These are phyloP conservation scores for Pyrus pyrifolia DNA, from an alignment of 306 rosid species.

Conservation along the genomic window DNA sequence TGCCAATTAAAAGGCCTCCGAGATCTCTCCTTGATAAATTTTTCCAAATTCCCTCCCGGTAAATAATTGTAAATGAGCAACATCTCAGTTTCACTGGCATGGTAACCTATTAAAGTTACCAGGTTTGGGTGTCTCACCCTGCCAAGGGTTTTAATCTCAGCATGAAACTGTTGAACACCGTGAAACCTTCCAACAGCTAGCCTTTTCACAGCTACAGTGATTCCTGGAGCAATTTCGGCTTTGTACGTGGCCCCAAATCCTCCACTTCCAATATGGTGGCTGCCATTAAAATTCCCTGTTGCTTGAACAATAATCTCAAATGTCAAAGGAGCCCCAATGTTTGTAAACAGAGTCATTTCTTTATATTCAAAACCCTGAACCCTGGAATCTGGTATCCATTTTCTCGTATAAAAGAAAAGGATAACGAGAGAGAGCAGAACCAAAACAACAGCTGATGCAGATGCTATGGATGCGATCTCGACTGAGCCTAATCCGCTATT, in stretches of 20 bases:
- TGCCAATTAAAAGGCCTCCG: slow-evolving; percentile 22
- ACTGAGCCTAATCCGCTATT: slow-evolving; percentile 18
- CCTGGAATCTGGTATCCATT: slow-evolving; percentile 34
- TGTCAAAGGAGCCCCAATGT: slow-evolving; percentile 23
- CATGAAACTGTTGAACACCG: slow-evolving; percentile 29
- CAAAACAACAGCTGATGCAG: slow-evolving; percentile 25
- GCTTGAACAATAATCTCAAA: slow-evolving; percentile 29
- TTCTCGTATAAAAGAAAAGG: slow-evolving; percentile 33
- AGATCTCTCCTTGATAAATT: slow-evolving; percentile 26
- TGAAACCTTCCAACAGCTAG: slow-evolving; percentile 32
- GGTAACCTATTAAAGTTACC: slow-evolving; percentile 34
- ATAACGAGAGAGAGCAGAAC: slow-evolving; percentile 26
- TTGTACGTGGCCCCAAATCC: slow-evolving; percentile 33
- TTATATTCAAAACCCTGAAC: slow-evolving; percentile 27
- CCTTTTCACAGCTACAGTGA: slow-evolving; percentile 26
- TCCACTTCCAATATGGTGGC: slow-evolving; percentile 28
- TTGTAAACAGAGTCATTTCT: slow-evolving; percentile 27
- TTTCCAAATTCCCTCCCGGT: slow-evolving; percentile 34
- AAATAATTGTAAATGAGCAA: slow-evolving; percentile 30
- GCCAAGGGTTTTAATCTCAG: slow-evolving; percentile 30
- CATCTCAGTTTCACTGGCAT: slow-evolving; percentile 34
- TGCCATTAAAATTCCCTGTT: slow-evolving; percentile 24
- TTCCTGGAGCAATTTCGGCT: slow-evolving; percentile 24
- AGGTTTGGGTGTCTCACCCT: slow-evolving; percentile 27
- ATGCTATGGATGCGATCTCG: slow-evolving; percentile 26